Base-by-base conservation (phyloP, 2,329 filamentous ascomycete species). In the Ceratocystis albifundus region DNA sequence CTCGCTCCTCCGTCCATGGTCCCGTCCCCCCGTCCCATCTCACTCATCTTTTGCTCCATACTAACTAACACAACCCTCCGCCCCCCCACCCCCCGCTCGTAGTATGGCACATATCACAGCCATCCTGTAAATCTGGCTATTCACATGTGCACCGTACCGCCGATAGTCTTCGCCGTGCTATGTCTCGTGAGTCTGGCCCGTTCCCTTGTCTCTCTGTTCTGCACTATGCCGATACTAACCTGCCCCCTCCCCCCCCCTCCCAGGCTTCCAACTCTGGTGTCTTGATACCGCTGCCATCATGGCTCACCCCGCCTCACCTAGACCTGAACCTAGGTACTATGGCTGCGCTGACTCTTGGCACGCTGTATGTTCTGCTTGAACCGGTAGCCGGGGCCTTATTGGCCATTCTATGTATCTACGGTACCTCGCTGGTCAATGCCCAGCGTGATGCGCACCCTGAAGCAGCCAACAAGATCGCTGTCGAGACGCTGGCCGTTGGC, bases 281-380 rank as follows among this genome's bases (percentile, higher is more conserved):
- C 70, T 80, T 88, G 61, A 83, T 88, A 71, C 80, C 81, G 64
- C 80, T 85, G 15, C 88, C 88, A 22, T 79, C 80, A 69, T 88
- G 83, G 78, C 81, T 89, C 41, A 87, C 84, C 36, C 78, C 84
- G 20, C 85, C 87, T 32, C 85, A 88, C 72, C 82, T 87, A 69
- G 80, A 82, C 17, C 82, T 86, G 67, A 92, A 85, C 70, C 77
- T 85, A 55, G 84, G 83, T 69, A 90, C 84, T 12, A 82, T 88
- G 66, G 77, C 78, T 57, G 84, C 85, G 44, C 80, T 84, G 64
- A 72, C 86, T 32, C 96, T 94, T 76, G 83, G 88, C 46, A 82
- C 82, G 1, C 83, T 96, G 66, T 99, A 97, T 74, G 81, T 97
- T 61, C 83, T 99, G 25, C 87, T 99, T 72, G 94, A 99, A 74